Evolutionary conservation across 2,329 filamentous ascomycete species (phyloP), one percentile per base, ranked within the genome.

Genomic region (Celoporthe dispersa): DNA sequence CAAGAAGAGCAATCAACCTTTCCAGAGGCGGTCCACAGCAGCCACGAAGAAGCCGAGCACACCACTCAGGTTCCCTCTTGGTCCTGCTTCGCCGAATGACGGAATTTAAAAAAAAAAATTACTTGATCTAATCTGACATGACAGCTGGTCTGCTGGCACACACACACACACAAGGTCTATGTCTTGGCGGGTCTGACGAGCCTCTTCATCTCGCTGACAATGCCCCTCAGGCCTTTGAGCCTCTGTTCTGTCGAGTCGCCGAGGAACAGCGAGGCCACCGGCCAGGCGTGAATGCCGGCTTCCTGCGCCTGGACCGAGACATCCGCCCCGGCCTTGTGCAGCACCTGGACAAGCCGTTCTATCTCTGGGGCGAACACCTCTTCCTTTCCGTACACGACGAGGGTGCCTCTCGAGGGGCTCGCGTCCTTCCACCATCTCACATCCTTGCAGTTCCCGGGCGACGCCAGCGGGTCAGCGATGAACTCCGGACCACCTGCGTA

Each of bases 201-300:
- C 66, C 77, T 73, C 73, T 75, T 78, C 71, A 84, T 80, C 57
- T 80, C 76, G 14, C 76, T 73, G 14, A 82, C 83, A 68, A 86
- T 78, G 64, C 73, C 74, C 68, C 75, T 77, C 72, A 91, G 76
- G 3, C 88, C 88, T 72, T 83, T 83, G 68, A 87, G 77, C 68
- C 89, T 84, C 75, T 84, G 80, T 44, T 84, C 80, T n/a, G 78
- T 76, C 35, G 82, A 82, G 62, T 79, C 81, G 60, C 86, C 84
- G 37, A 90, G 77, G 75, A 89, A 88, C n/a, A 88, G 75, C 62
- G 84, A 84, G 12, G 91, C 91, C 28, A 97, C 90, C 0, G 93
- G 92, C 94, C 93, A 97, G 14, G 91, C 93, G 79, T 97, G 93
- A 70, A 96, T 90, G 2, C 88, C 90, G 19, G 88, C 90, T 37